Base-by-base conservation (phyloP, 2,329 filamentous ascomycete species). In the Venturia carpophila region DNA sequence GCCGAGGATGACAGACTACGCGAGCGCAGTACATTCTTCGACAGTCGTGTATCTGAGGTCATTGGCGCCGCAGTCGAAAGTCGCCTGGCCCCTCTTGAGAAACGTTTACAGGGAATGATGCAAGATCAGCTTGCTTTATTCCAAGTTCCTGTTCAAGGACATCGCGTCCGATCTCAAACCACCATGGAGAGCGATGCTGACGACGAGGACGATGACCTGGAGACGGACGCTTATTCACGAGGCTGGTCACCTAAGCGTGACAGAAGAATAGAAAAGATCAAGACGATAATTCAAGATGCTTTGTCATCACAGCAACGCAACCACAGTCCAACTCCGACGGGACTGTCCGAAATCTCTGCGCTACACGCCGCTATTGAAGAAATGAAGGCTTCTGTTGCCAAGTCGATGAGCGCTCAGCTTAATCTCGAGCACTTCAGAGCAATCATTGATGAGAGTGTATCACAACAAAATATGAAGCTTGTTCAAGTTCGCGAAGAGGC, bases 101-200 rank as follows among this genome's bases (percentile, higher is more conserved):
- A 87, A 72, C 84, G 87, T n/a, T 76, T 99, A 65, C 83, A 85
- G 64, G 82, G 82, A 34, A 95, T 97, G 49, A 65, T 66, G 30
- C 41, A 64, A 62, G 19, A 13, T 10, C 30, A 66, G 13, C 45
- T 63, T 41, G 60, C 37, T 17, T 42, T 45, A 7, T 47, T 62
- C 17, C 39, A 41, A 39, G 27, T 42, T 24, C 65, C 58, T 17
- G 11, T 37, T 41, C 24, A 49, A 34, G 80, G 84, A 69, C 84
- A 86, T 69, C 91, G 87, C 73, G 76, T 85, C 49, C 92, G 89
- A 60, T 84, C 81, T n/a, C 75, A 73, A 47, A 89, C 91, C 39
- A 78, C 80, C 3, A 81, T 84, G 60, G 87, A 95, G 66, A 97
- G 93, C 73, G 94, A 97, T 76, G 93, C 94, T 13, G 93, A 97